phyloP scores from a whole-genome alignment of 2,329 filamentous ascomycete species.

The Grosmannia huntii region DNA sequence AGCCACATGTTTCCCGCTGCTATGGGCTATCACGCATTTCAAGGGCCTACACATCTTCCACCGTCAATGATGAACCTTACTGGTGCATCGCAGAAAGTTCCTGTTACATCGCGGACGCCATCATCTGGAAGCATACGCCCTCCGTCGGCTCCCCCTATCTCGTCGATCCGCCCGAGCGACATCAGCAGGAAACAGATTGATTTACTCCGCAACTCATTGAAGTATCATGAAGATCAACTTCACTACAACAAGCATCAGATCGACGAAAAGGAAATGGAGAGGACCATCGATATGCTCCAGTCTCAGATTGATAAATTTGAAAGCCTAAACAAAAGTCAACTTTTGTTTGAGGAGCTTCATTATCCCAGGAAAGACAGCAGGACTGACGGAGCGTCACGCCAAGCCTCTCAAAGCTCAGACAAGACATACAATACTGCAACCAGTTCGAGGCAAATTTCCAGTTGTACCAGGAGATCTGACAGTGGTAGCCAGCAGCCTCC shows the following conservation, averaged over 20 bases:
- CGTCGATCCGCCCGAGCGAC: slow-evolving; percentile 48
- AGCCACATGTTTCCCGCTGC: slow-evolving; percentile 9
- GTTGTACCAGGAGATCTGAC: slow-evolving; percentile 9
- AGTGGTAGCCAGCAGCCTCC: slow-evolving; percentile 8
- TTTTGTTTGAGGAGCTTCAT: slow-evolving; percentile 30
- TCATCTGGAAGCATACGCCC: slow-evolving; percentile 12
- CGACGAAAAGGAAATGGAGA: slow-evolving; percentile 39
- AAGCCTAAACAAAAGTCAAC: slow-evolving; percentile 28
- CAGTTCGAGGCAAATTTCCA: not conserved
- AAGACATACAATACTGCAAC: not conserved
- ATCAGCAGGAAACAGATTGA: slow-evolving; percentile 47
- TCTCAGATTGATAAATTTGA: slow-evolving; percentile 30
- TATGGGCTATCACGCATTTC: slow-evolving; percentile 1
- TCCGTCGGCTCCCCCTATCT: slow-evolving; percentile 30
- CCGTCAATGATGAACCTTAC: not conserved
- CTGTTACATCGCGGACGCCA: not conserved
- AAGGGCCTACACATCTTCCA: not conserved
- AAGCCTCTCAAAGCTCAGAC: not conserved
- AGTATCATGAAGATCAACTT: slow-evolving; percentile 44
- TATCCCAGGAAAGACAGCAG: slow-evolving; percentile 21
- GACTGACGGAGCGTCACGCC: slow-evolving; percentile 14
- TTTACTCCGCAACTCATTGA: slow-evolving; percentile 37
- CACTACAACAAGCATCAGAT: slow-evolving; percentile 51
- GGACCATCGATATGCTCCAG: slow-evolving; percentile 28
- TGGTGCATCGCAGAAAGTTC: not conserved